Percentiles rank a stretch among this genome's conserved stretches.
phyloP scores from a whole-genome alignment of 331 rosid species.

The Rhamnella rubrinervis region DNA sequence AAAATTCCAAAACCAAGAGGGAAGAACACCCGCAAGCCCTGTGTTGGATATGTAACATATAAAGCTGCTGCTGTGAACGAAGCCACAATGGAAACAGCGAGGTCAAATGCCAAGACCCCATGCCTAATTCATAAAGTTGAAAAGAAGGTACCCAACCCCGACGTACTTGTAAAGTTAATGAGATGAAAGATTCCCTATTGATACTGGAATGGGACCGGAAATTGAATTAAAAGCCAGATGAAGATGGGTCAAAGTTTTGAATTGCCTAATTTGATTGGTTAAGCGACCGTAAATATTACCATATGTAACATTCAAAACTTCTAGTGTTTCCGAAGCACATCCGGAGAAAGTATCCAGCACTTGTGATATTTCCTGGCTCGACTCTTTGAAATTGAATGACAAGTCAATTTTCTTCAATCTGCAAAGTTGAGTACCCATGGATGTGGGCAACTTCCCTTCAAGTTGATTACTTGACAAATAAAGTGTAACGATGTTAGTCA shows the following conservation, averaged over 20 bases:
- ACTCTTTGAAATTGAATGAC: background rate
- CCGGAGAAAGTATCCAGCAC: background rate
- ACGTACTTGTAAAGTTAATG: background rate
- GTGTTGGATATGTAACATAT: background rate
- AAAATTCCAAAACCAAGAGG: slow-evolving; percentile 1
- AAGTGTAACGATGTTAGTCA: background rate
- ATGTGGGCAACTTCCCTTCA: background rate
- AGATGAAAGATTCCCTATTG: background rate
- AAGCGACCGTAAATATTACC: background rate
- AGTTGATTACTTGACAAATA: background rate
- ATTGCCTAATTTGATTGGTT: slow-evolving; percentile 2
- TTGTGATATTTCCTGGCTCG: background rate
- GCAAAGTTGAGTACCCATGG: background rate
- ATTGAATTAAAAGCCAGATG: background rate
- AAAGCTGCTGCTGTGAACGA: background rate
- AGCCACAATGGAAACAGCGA: slow-evolving; percentile 1
- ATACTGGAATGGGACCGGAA: no score
- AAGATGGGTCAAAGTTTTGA: background rate
- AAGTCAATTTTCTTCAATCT: background rate
- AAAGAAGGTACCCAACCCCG: slow-evolving; percentile 2
- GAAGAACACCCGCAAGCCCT: background rate
- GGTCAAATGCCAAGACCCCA: background rate
- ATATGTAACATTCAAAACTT: background rate
- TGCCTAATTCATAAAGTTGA: background rate
- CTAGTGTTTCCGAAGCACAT: background rate